These are phyloP conservation scores for Heterococcus sp. DNA, from an alignment of 108 stramenopile species.

Conservation along the genomic window DNA sequence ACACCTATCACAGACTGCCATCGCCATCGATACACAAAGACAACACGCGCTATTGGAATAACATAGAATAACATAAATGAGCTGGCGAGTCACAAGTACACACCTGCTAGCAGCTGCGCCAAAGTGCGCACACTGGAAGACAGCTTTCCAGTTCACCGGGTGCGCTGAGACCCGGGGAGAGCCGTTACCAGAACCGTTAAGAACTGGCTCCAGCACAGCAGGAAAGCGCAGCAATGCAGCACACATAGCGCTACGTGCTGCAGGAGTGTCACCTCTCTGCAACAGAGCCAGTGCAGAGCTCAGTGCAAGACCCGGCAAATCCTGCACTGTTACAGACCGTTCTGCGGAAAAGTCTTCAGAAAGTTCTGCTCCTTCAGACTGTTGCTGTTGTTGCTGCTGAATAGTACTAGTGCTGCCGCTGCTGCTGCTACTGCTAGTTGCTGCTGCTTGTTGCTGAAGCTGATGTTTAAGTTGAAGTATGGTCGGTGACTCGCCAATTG, in stretches of 20 bases:
- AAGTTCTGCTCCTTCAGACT: too few relatives aligned
- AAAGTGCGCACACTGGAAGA: slow-evolving; percentile 33
- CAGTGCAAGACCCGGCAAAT: slow-evolving; percentile 35
- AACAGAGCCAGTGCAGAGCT: slow-evolving; percentile 23
- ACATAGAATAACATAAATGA: too few relatives aligned
- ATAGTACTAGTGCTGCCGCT: background rate
- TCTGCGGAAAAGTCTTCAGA: too few relatives aligned
- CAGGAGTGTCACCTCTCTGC: slow-evolving; percentile 3
- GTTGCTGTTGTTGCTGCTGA: background rate
- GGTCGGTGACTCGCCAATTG: background rate
- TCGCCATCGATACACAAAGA: too few relatives aligned
- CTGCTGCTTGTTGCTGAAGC: background rate
- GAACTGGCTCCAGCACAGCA: slow-evolving; percentile 35
- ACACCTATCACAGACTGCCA: too few relatives aligned
- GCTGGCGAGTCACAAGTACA: too few relatives aligned
- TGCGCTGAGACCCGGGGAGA: background rate
- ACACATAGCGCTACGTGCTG: slow-evolving; percentile 18
- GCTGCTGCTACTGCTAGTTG: background rate
- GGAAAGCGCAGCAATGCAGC: slow-evolving; percentile 41
- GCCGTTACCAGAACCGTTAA: background rate
- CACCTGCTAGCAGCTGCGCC: slow-evolving; percentile 3
- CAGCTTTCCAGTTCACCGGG: slow-evolving; percentile 34
- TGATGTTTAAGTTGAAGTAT: background rate
- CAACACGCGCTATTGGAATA: too few relatives aligned
- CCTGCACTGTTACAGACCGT: slow-evolving; percentile 16